Evolutionary conservation across 371 early-diverging fungal species (phyloP), one percentile per base, ranked within the genome.

Genomic region (Polyrhizophydium stewartii): DNA sequence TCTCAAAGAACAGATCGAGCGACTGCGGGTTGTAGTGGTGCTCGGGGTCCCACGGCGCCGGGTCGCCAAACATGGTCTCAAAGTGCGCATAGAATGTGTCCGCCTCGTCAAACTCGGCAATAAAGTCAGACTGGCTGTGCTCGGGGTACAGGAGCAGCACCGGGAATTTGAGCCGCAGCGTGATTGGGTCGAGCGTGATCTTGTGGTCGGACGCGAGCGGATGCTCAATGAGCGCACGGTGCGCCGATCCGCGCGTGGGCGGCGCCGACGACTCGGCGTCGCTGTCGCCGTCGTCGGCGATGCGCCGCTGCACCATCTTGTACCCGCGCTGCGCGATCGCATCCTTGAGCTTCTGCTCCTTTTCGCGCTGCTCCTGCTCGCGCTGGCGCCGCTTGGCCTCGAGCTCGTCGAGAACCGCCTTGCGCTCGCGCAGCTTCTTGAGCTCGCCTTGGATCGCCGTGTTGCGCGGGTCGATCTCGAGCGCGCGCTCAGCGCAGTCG

Each of bases 91-190:
- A 63, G 63, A 98, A 90, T 24, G 92, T 85, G 61, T 84, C 78
- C 19, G 79, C 73, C 71, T 97, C 97, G 70, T 92, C 79, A 66
- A 93, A 94, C 27, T 81, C 75, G 61, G 88, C 84, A 55, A 98
- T 91, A 62, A 92, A 85, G 70, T 98, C 98, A 5, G 91, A 89
- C 67, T 97, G 89, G 62, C 88, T 87, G 70, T 87, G 81, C 71
- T 97, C 96, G 28, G 98, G 98, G 73, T 98, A 98, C 72, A 96
- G 70, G 62, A 98, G 92, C 59, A 93, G 82, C 1, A 92, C 92
- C 0, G 98, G 97, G 83, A 91, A 88, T 17, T 85, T 77, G 32
- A 98, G 69, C 25, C 82, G 81, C 30, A 85, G 82, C 0, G 83
- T 72, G 30, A 77, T 78, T 13, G 74, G 65, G 63, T 92, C 90